phyloP scores from a whole-genome alignment of 78 protist species.

The Speleostelium caveatum region DNA sequence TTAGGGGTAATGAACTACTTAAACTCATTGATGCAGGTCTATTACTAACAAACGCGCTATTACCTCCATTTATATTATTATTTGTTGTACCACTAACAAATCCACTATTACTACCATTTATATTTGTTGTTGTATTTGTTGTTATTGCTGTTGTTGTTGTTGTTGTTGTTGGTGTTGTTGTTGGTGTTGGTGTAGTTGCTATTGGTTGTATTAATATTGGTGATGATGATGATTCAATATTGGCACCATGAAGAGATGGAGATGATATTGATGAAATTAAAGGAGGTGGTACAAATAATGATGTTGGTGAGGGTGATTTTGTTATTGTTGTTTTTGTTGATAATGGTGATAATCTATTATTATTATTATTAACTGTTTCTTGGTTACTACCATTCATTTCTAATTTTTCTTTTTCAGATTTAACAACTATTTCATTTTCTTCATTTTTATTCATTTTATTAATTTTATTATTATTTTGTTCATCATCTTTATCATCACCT shows the following conservation, averaged over 20 bases:
- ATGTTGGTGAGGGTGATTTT: background rate
- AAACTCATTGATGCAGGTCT: too few relatives aligned
- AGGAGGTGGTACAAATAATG: background rate
- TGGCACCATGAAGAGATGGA: background rate
- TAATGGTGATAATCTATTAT: slow-evolving; percentile 2
- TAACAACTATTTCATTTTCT: too few relatives aligned
- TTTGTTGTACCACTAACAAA: background rate
- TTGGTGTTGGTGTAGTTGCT: slow-evolving; percentile 5
- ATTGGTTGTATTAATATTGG: slow-evolving; percentile 5
- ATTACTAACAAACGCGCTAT: slow-evolving; percentile 4
- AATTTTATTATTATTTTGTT: too few relatives aligned
- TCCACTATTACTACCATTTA: background rate
- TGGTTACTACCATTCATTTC: background rate
- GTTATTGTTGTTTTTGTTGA: slow-evolving; percentile 2
- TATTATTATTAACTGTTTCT: too few relatives aligned
- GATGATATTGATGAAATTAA: background rate
- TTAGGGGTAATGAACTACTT: background rate
- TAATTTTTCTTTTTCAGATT: too few relatives aligned
- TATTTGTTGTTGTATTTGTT: background rate
- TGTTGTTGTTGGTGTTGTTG: slow-evolving; percentile 20
- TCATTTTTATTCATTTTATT: too few relatives aligned
- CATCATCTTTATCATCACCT: too few relatives aligned
- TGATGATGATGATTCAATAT: background rate
- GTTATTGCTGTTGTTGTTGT: background rate
- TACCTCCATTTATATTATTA: background rate